Conservation (phyloP, 2,329 filamentous ascomycete genomes). For the Neofusicoccum parvum region DNA sequence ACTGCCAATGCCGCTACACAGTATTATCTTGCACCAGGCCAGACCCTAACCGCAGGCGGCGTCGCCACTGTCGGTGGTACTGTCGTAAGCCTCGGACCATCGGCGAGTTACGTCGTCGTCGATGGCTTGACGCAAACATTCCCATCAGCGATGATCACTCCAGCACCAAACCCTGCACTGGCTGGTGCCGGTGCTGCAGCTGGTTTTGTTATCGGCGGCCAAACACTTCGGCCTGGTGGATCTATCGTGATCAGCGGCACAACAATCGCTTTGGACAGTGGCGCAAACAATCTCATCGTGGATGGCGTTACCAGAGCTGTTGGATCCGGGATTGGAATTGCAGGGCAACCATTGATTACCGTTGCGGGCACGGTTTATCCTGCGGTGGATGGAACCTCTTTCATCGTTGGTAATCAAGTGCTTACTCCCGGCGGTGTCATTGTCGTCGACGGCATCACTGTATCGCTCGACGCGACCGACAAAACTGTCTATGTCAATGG, state of each 20-base stretch:
- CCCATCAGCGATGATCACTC: slow-evolving; percentile 25
- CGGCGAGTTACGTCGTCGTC: slow-evolving; percentile 44
- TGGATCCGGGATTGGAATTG: not conserved
- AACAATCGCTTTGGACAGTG: slow-evolving; percentile 28
- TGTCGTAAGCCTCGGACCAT: slow-evolving; percentile 43
- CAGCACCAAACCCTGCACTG: slow-evolving; percentile 26
- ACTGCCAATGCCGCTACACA: slow-evolving; percentile 51
- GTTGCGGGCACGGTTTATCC: slow-evolving; percentile 25
- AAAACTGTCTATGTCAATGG: slow-evolving; percentile 23
- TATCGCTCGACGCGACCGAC: slow-evolving; percentile 23
- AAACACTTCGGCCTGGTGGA: slow-evolving; percentile 29
- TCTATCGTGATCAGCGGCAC: slow-evolving; percentile 27
- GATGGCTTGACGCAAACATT: slow-evolving; percentile 40
- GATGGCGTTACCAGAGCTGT: slow-evolving; percentile 28
- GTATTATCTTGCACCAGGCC: slow-evolving; percentile 44
- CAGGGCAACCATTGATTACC: slow-evolving; percentile 6
- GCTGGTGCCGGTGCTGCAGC: slow-evolving; percentile 30
- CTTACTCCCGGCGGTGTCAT: slow-evolving; percentile 32
- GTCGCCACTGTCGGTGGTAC: slow-evolving; percentile 41
- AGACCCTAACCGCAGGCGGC: slow-evolving; percentile 42
- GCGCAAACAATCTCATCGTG: slow-evolving; percentile 28
- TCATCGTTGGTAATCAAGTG: slow-evolving; percentile 26
- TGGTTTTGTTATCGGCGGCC: slow-evolving; percentile 23
- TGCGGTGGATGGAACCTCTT: slow-evolving; percentile 20
- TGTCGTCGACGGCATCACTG: slow-evolving; percentile 22